These are phyloP conservation scores for Cymbomonas tetramitiformis DNA, from an alignment of 139 green algal species.

Conservation along the genomic window DNA sequence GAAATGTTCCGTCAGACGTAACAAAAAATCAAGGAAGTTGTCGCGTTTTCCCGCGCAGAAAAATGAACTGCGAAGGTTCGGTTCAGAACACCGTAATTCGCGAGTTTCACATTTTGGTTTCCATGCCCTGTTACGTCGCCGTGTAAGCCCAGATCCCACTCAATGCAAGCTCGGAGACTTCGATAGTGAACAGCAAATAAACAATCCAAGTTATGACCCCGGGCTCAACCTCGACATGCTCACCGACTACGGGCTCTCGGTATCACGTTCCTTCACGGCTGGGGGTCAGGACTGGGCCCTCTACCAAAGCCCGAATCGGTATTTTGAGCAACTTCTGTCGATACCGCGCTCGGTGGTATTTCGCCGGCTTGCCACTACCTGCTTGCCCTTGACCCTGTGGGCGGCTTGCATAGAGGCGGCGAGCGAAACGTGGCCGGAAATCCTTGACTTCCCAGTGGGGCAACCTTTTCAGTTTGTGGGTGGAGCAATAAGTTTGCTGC, in stretches of 20 bases:
- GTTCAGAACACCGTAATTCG: too few relatives aligned
- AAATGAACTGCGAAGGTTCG: too few relatives aligned
- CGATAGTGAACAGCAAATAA: too few relatives aligned
- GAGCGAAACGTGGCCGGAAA: not conserved
- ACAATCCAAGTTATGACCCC: too few relatives aligned
- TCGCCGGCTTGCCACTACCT: not conserved
- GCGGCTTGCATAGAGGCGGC: not conserved
- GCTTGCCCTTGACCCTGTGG: not conserved
- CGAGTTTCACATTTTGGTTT: too few relatives aligned
- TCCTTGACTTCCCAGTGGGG: not conserved
- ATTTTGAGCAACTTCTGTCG: not conserved
- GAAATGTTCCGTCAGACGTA: too few relatives aligned
- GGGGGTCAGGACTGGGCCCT: not conserved
- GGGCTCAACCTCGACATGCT: not conserved
- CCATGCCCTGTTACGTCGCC: too few relatives aligned
- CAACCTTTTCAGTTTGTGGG: not conserved
- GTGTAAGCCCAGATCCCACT: too few relatives aligned
- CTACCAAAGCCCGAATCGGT: not conserved
- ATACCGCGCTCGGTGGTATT: not conserved
- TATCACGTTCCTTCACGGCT: not conserved
- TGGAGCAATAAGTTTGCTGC: constrained; percentile 19
- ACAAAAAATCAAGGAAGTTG: too few relatives aligned
- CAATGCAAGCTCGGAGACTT: too few relatives aligned
- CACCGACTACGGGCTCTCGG: not conserved
- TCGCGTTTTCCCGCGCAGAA: too few relatives aligned